Conservation (phyloP, 176 grass and related monocot species). For the Secale cereale region DNA sequence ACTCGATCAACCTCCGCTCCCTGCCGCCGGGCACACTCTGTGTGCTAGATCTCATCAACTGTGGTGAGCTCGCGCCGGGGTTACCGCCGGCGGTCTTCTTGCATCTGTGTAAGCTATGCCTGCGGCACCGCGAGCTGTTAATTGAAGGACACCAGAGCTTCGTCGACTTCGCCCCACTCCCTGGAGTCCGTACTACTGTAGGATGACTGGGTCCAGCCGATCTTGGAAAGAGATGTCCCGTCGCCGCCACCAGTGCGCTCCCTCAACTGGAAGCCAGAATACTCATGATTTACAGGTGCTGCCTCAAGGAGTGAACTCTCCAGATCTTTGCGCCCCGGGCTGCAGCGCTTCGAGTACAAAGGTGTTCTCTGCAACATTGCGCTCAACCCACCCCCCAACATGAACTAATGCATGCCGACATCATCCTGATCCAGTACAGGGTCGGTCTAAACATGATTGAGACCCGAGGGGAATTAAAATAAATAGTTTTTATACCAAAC, state of each 20-base stretch:
- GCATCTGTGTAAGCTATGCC: neutral
- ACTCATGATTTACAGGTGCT: neutral
- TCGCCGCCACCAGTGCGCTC: too few species aligned
- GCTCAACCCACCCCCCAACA: neutral
- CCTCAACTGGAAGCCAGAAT: neutral
- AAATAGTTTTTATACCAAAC: too few species aligned
- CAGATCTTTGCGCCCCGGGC: neutral
- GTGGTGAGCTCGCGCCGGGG: neutral
- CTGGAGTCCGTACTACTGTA: neutral
- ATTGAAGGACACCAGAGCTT: neutral
- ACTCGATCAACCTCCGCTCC: neutral
- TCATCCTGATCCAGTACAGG: neutral
- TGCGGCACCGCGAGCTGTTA: neutral
- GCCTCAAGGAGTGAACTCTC: neutral
- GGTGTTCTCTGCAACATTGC: too few species aligned
- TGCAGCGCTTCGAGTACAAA: neutral
- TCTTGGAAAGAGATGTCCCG: neutral
- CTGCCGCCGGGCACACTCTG: neutral
- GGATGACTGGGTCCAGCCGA: neutral
- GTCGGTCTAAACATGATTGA: too few species aligned
- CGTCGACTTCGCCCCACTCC: neutral
- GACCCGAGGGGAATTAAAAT: too few species aligned
- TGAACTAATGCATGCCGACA: neutral
- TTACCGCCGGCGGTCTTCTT: neutral
- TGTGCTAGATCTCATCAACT: neutral